A percentile compares a stretch with the other conserved stretches of the same genome.
Evolutionary conservation across 805 yeast species (phyloP).

Genomic region (Candida peoriensis): DNA sequence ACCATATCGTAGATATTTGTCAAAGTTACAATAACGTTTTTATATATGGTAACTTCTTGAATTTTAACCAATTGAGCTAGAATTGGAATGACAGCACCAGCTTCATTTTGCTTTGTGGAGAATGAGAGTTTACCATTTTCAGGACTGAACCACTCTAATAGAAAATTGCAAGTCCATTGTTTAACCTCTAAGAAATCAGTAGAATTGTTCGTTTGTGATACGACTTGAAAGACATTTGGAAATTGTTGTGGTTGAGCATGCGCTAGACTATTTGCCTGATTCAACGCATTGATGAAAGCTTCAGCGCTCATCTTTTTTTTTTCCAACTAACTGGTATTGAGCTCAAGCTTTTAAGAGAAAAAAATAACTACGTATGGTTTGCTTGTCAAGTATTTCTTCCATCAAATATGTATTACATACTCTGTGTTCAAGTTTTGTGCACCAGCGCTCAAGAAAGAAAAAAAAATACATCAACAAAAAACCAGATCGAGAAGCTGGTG

Average conservation of each 20-base stretch:
- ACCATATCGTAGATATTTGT: conserved; percentile 41
- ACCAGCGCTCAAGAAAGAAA: too few relatives aligned
- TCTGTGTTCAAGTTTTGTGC: too few relatives aligned
- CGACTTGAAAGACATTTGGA: conserved; percentile 12
- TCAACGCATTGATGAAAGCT: conserved; percentile 6
- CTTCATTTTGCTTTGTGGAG: conserved; percentile 16
- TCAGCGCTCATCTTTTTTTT: conserved; percentile 7
- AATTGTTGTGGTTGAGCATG: conserved; percentile 13
- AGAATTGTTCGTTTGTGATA: conserved; percentile 12
- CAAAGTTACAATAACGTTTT: conserved; percentile 35
- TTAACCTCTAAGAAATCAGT: conserved; percentile 14
- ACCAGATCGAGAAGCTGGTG: too few relatives aligned
- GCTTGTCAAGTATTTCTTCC: too few relatives aligned
- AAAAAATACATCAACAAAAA: too few relatives aligned
- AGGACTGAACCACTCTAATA: conserved; percentile 17
- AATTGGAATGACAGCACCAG: conserved; percentile 8
- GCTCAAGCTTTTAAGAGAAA: background rate
- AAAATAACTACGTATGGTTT: too few relatives aligned
- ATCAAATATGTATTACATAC: too few relatives aligned
- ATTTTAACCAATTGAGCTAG: conserved; percentile 12
- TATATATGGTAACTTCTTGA: conserved; percentile 28
- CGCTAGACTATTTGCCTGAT: conserved; percentile 15
- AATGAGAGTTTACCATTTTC: conserved; percentile 8
- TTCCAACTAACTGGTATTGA: background rate
- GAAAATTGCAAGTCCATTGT: conserved; percentile 23